Percentiles rank a stretch among this genome's conserved stretches.
These are phyloP conservation scores for Nevesoporus exiguus DNA, from an alignment of 768 basidiomycete genomes.

Conservation along the genomic window DNA sequence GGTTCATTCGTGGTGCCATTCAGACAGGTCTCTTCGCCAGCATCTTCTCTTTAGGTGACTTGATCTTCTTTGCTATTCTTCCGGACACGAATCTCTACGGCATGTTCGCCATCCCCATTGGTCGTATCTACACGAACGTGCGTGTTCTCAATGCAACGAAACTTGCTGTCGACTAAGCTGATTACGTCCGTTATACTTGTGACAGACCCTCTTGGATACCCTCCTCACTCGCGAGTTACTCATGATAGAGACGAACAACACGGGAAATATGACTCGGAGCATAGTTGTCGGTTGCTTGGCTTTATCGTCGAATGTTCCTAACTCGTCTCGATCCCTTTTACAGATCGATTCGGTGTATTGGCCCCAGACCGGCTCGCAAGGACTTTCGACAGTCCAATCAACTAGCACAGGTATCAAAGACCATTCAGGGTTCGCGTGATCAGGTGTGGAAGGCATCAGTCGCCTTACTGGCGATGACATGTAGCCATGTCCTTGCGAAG, in stretches of 20 bases:
- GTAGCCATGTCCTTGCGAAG: no score
- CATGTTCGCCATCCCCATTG: conserved; percentile 40
- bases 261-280: background rate
- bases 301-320: background rate
- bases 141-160: conserved; percentile 8
- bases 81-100: conserved; percentile 33
- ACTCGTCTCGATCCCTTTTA: background rate
- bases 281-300: background rate
- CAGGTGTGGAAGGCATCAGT: no score
- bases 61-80: conserved; percentile 23
- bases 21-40: conserved; percentile 2
- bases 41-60: background rate
- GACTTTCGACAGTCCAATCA: background rate
- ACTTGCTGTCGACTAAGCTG: background rate
- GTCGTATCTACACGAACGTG: conserved; percentile 47
- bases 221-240: conserved; percentile 8
- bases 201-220: conserved; percentile 2
- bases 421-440: no score
- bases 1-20: conserved; percentile 9
- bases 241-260: background rate
- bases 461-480: no score
- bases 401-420: background rate
- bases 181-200: background rate
- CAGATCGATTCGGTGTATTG: background rate
- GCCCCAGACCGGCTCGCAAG: background rate